Evolutionary conservation across 257 asterid genomes (phyloP), one percentile per base, ranked within the genome.

Genomic region (Jaltomata sinuosa): DNA sequence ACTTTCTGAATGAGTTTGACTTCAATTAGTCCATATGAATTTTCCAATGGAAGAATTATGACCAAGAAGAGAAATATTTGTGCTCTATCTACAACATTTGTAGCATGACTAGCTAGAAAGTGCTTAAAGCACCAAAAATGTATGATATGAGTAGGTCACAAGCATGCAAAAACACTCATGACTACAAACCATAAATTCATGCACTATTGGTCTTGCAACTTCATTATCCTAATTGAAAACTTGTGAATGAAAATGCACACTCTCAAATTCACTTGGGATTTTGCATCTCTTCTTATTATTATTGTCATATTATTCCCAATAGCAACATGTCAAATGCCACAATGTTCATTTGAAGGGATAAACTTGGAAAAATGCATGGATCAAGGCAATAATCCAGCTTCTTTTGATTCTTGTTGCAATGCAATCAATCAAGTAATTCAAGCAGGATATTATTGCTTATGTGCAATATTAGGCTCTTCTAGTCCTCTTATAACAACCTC

Each of bases 401-500:
- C 85, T 32, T 65, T 54, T 25, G 59, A 83, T 42, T 52, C 82
- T 71, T 83, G 85, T n/a, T 83, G 82, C 52, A 45, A 83, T 15
- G 45, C 42, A 42, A 82, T 83, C 8, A 71, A 83, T 31, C 85
- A 83, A 36, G 47, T 79, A 2, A 31, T 83, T 22, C 55, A 50
- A 83, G 74, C 22, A 14, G 85, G 85, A 11, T 72, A 83, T 36
- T 79, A 83, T 71, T 83, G 85, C 38, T 69, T 83, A 74, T 83
- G 85, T 21, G 79, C 65, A 15, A 42, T 83, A 14, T 71, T 83
- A 11, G 69, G 57, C 40, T 54, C 85, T 36, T 40, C 53, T 40
- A 53, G 0, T 53, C 85, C 82, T 69, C 82, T 53, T 53, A 14
- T 71, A 69, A 52, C 55, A 18, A 71, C 81, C 55, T 59, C 82